Conservation (phyloP, 495 filamentous ascomycete species). For the Aspergillus egyptiacus region DNA sequence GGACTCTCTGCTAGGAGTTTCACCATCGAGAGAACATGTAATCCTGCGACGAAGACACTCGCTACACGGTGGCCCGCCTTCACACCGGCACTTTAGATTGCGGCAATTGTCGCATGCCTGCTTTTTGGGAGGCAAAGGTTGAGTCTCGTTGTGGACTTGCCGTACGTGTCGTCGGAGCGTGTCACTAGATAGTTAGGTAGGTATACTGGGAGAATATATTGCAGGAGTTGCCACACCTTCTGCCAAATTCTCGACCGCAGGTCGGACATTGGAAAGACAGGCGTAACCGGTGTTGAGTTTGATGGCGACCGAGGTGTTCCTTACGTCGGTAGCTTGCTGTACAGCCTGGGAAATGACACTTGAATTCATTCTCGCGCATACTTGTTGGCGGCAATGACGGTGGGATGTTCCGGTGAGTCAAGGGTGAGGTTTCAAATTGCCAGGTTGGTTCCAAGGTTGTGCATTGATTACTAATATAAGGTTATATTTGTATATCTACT, state of each 20-base stretch:
- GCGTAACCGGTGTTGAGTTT: conserved; percentile 5
- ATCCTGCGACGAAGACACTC: conserved; percentile 10
- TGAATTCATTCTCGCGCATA: too few relatives aligned
- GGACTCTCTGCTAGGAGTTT: background rate
- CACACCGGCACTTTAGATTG: conserved; percentile 16
- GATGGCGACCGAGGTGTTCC: conserved; percentile 24
- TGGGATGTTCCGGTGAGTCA: too few relatives aligned
- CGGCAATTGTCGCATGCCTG: conserved; percentile 18
- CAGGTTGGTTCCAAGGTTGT: too few relatives aligned
- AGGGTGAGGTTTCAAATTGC: too few relatives aligned
- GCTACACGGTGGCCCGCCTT: conserved; percentile 17
- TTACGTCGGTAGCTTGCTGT: conserved; percentile 19
- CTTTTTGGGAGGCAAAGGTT: too few relatives aligned
- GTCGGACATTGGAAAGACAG: conserved; percentile 12
- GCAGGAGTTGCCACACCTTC: conserved; percentile 10
- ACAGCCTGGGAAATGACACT: conserved; percentile 8
- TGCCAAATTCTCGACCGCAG: conserved; percentile 15
- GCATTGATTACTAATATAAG: too few relatives aligned
- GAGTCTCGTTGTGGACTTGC: conserved; percentile 12
- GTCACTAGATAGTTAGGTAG: conserved; percentile 9
- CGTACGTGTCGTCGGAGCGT: conserved; percentile 19
- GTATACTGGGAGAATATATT: background rate
- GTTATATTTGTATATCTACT: too few relatives aligned
- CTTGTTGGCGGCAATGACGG: too few relatives aligned
- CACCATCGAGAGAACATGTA: conserved; percentile 1